Conservation (phyloP, 108 stramenopile genomes). For the Cyclotella choctawhatcheeana region DNA sequence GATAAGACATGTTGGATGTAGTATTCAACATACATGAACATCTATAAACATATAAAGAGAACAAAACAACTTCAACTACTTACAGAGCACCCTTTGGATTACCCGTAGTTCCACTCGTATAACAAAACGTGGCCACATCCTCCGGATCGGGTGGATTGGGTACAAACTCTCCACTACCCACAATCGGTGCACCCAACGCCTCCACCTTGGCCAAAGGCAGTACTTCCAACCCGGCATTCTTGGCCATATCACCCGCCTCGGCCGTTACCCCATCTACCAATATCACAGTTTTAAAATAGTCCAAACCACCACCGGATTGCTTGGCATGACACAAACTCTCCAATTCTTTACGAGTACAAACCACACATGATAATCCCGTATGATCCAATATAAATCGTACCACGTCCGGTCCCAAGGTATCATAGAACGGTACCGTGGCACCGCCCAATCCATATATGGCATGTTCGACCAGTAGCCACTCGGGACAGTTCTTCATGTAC, state of each 20-base stretch:
- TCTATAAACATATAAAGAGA: background rate
- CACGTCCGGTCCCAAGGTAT: slow-evolving; percentile 93
- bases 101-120: slow-evolving; percentile 53
- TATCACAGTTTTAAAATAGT: slow-evolving; percentile 55
- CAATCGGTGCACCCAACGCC: slow-evolving; percentile 72
- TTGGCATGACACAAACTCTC: slow-evolving; percentile 74
- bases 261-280: slow-evolving; percentile 78
- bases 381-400: slow-evolving; percentile 89
- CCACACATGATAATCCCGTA: slow-evolving; percentile 79
- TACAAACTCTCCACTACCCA: slow-evolving; percentile 62
- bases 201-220: slow-evolving; percentile 84
- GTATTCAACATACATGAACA: too few relatives aligned
- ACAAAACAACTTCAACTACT: background rate
- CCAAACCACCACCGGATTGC: slow-evolving; percentile 52
- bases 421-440: slow-evolving; percentile 93
- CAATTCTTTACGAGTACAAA: slow-evolving; percentile 81
- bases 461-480: slow-evolving; percentile 95
- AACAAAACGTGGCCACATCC: slow-evolving; percentile 72
- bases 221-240: slow-evolving; percentile 60
- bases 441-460: slow-evolving; percentile 80
- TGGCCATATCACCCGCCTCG: slow-evolving; percentile 59
- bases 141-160: slow-evolving; percentile 71
- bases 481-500: slow-evolving; percentile 94
- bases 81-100: slow-evolving; percentile 89
- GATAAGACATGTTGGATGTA: too few relatives aligned